These are phyloP conservation scores for Euphorbia peplus DNA, from an alignment of 345 rosid species.

Conservation along the genomic window DNA sequence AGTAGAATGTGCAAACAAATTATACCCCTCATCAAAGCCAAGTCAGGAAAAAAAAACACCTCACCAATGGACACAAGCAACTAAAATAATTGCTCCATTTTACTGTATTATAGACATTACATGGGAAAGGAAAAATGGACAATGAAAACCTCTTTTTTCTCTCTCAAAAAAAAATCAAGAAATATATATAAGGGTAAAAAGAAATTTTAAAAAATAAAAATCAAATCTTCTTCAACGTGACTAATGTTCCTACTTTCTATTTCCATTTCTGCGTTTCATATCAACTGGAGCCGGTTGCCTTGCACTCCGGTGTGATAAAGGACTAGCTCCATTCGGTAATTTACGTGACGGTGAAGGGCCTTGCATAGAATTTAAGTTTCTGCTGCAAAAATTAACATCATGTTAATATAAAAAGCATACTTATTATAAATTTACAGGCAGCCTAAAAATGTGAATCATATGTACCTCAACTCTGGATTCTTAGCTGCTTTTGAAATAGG, in stretches of 20 bases:
- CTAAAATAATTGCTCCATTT: slow-evolving; percentile 47
- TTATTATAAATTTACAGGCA: no score
- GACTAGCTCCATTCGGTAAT: slow-evolving; percentile 44
- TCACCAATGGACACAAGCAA: slow-evolving; percentile 35
- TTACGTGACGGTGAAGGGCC: slow-evolving; percentile 76
- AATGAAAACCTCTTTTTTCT: slow-evolving; percentile 17
- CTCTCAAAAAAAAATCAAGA: slow-evolving; percentile 8
- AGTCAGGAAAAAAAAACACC: slow-evolving; percentile 21
- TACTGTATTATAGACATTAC: slow-evolving; percentile 32
- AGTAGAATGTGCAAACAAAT: slow-evolving; percentile 9
- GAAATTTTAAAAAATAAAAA: slow-evolving; percentile 22
- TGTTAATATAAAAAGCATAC: background rate
- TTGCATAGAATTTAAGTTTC: slow-evolving; percentile 41
- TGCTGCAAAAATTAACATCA: slow-evolving; percentile 27
- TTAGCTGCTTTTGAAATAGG: slow-evolving; percentile 48
- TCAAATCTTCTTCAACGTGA: slow-evolving; percentile 33
- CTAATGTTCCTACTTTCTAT: slow-evolving; percentile 48
- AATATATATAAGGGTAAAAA: slow-evolving; percentile 3
- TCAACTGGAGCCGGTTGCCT: slow-evolving; percentile 53
- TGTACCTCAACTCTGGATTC: slow-evolving; percentile 35
- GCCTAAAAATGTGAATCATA: background rate
- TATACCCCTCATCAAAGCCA: slow-evolving; percentile 23
- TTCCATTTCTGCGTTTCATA: slow-evolving; percentile 58
- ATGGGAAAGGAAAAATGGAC: slow-evolving; percentile 15
- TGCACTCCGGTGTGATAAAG: slow-evolving; percentile 37